Evolutionary conservation across 805 yeast species (phyloP).

Genomic region (Yarrowia osloensis): DNA sequence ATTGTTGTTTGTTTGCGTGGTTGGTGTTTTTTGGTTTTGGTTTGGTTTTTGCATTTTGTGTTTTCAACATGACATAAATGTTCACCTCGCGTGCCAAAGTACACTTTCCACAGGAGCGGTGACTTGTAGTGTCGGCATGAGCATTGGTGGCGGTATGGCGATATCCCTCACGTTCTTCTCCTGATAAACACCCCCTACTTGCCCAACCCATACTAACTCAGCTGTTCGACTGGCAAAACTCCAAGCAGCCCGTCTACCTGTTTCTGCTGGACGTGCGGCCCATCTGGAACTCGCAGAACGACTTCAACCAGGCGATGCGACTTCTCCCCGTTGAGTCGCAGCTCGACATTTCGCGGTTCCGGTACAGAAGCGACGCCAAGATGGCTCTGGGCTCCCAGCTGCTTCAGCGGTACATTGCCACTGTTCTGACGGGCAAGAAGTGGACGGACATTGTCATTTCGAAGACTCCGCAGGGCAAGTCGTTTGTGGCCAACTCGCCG

Average conservation of each 20-base stretch:
- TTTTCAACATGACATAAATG: background rate
- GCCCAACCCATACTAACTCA: background rate
- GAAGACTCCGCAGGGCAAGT: constrained; percentile 58
- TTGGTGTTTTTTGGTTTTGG: background rate
- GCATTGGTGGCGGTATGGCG: background rate
- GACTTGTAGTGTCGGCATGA: background rate
- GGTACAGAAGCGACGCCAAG: constrained; percentile 43
- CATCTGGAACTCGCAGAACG: constrained; percentile 41
- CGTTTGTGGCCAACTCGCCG: constrained; percentile 44
- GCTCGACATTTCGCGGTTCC: constrained; percentile 46
- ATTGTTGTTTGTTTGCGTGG: background rate
- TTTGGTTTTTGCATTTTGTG: background rate
- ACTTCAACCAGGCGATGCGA: constrained; percentile 55
- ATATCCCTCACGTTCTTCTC: no score
- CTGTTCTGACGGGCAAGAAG: constrained; percentile 39
- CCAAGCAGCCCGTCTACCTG: constrained; percentile 10
- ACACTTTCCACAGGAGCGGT: background rate
- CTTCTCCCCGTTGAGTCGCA: constrained; percentile 50
- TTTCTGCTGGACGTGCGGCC: constrained; percentile 27
- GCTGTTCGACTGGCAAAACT: constrained; percentile 22
- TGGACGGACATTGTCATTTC: constrained; percentile 39
- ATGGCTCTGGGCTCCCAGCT: constrained; percentile 51
- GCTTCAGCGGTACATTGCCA: constrained; percentile 49
- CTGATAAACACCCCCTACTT: background rate
- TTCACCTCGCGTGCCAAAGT: constrained; percentile 10